Conservation (phyloP, 257 asterid species). For the Phtheirospermum japonicum region DNA sequence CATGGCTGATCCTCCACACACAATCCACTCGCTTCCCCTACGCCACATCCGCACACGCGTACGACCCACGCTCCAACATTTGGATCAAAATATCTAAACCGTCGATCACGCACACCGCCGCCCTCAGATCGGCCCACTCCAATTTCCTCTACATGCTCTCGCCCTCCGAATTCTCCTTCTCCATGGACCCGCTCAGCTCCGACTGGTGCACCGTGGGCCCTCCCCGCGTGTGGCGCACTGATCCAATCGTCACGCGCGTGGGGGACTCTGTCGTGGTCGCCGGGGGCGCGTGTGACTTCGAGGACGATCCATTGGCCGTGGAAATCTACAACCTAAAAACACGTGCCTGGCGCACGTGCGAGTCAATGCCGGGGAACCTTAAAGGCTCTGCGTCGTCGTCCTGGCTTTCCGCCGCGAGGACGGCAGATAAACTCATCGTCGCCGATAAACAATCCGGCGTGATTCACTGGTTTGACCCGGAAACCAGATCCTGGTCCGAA, state of each 20-base stretch:
- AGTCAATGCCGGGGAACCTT: constrained; percentile 75
- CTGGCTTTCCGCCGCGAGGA: constrained; percentile 52
- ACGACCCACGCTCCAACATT: constrained; percentile 58
- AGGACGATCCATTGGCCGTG: constrained; percentile 70
- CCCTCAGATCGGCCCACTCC: constrained; percentile 53
- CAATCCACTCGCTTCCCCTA: constrained; percentile 44
- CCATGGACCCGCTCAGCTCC: constrained; percentile 51
- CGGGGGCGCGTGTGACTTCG: constrained; percentile 76
- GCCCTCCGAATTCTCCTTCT: constrained; percentile 48
- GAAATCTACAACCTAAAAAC: constrained; percentile 43
- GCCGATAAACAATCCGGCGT: constrained; percentile 51
- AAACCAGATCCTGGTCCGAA: constrained; percentile 43
- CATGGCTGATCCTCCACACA: constrained; percentile 69
- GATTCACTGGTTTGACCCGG: constrained; percentile 53
- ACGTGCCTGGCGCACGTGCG: constrained; percentile 41
- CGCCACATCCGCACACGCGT: constrained; percentile 40
- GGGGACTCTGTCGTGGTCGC: constrained; percentile 54
- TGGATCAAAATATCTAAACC: constrained; percentile 53
- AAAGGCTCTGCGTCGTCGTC: constrained; percentile 45
- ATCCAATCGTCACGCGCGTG: constrained; percentile 62
- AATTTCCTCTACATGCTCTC: constrained; percentile 56
- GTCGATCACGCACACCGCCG: constrained; percentile 29
- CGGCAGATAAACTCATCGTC: constrained; percentile 42
- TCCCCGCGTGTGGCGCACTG: constrained; percentile 56
- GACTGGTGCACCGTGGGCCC: constrained; percentile 53